Conservation (phyloP, 2,329 filamentous ascomycete genomes). For the Sordariomycetes sp. region DNA sequence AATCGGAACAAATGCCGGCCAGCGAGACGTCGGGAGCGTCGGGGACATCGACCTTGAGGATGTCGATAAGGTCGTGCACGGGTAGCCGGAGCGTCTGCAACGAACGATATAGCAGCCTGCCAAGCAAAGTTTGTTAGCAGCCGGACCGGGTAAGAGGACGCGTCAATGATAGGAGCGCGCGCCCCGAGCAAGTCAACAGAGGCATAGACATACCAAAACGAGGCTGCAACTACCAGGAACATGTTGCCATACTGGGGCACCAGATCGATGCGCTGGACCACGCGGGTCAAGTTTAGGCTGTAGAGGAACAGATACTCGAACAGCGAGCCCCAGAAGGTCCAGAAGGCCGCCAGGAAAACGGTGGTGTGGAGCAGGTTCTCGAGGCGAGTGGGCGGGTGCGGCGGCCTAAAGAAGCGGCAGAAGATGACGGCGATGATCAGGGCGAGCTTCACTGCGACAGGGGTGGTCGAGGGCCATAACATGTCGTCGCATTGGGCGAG, state of each 20-base stretch:
- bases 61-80: constrained; percentile 79
- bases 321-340: constrained; percentile 8
- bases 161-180: not conserved
- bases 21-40: constrained; percentile 82
- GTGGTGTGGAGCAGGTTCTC: constrained; percentile 9
- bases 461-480: constrained; percentile 5
- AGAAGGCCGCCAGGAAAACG: constrained; percentile 9
- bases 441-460: constrained; percentile 8
- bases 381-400: constrained; percentile 8
- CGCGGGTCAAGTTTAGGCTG: constrained; percentile 2
- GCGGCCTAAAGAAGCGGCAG: constrained; percentile 10
- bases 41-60: constrained; percentile 90
- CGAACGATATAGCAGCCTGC: constrained; percentile 73
- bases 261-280: constrained; percentile 6
- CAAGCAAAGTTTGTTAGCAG: not conserved
- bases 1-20: constrained; percentile 77
- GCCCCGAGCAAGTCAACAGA: not conserved
- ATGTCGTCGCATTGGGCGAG: constrained; percentile 5
- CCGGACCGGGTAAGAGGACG: not conserved
- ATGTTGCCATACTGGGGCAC: constrained; percentile 9
- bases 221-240: constrained; percentile 7
- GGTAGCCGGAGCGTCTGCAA: constrained; percentile 85
- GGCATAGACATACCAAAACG: constrained; percentile 7
- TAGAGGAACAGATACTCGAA: constrained; percentile 7
- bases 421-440: constrained; percentile 9